Conservation (phyloP, 345 rosid species). For the Melastoma malabathricum region DNA sequence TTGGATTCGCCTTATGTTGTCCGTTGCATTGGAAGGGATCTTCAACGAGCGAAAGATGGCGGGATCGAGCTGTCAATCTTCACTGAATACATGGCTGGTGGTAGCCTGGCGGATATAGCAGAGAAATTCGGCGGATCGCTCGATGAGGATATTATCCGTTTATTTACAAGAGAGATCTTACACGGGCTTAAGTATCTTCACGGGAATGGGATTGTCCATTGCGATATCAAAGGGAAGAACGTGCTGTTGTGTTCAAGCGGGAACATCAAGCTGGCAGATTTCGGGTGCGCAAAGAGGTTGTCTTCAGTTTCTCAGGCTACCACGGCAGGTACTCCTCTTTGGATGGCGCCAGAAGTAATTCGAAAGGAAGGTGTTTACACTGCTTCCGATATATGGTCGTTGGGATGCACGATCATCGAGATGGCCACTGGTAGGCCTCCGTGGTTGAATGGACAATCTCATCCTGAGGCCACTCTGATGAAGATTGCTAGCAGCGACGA, state of each 20-base stretch:
- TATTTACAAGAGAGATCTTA: conserved; percentile 18
- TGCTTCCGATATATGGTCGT: conserved; percentile 29
- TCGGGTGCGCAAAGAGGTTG: conserved; percentile 22
- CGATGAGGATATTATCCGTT: conserved; percentile 15
- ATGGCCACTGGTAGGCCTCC: conserved; percentile 30
- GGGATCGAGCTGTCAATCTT: conserved; percentile 9
- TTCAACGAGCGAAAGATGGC: conserved; percentile 1
- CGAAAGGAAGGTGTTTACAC: conserved; percentile 15
- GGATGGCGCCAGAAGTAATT: conserved; percentile 36
- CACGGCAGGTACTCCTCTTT: conserved; percentile 21
- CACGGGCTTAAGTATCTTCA: conserved; percentile 21
- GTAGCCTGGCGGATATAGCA: conserved; percentile 16
- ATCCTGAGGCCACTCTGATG: conserved; percentile 14
- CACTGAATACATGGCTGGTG: conserved; percentile 30
- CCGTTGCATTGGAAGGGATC: conserved; percentile 13
- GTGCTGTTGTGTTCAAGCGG: conserved; percentile 18
- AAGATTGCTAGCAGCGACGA: conserved; percentile 19
- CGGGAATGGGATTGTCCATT: conserved; percentile 20
- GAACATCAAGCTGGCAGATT: conserved; percentile 25
- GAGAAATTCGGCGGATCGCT: conserved; percentile 22
- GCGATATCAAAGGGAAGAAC: conserved; percentile 30
- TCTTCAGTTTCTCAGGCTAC: neutral
- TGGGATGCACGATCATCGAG: conserved; percentile 28
- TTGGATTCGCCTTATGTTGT: conserved; percentile 20
- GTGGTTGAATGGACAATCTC: conserved; percentile 13